Conservation (phyloP, 768 basidiomycete species). For the Polyporus arcularius region DNA sequence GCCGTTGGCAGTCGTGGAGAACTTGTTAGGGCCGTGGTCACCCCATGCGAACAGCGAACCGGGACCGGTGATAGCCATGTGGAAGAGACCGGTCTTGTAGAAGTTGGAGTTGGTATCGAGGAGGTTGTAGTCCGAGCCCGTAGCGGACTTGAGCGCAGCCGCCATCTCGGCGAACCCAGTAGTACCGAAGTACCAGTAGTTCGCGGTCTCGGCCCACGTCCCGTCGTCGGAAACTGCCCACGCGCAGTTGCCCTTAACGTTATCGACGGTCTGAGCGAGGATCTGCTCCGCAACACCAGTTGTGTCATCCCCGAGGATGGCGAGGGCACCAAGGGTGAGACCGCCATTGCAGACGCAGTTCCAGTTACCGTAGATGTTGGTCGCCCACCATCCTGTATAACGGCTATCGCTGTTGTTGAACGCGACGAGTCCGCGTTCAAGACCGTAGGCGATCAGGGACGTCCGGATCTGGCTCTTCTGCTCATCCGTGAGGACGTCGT, state of each 20-base stretch:
- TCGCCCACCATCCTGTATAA: conserved; percentile 77
- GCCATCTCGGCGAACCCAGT: conserved; percentile 90
- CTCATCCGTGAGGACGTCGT: conserved; percentile 75
- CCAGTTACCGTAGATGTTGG: conserved; percentile 85
- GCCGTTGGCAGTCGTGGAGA: conserved; percentile 86
- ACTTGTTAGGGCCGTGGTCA: conserved; percentile 94
- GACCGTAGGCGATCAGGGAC: conserved; percentile 78
- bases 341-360: conserved; percentile 97
- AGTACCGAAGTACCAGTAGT: conserved; percentile 96
- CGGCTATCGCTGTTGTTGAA: conserved; percentile 25
- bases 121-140: conserved; percentile 80
- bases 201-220: conserved; percentile 90
- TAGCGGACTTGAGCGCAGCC: conserved; percentile 79
- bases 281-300: conserved; percentile 70
- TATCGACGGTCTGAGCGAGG: conserved; percentile 67
- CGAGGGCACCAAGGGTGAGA: conserved; percentile 84
- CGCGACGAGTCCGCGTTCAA: conserved; percentile 54
- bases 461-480: conserved; percentile 70
- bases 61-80: conserved; percentile 85
- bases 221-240: conserved; percentile 67
- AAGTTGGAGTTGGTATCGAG: conserved; percentile 71
- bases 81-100: conserved; percentile 75
- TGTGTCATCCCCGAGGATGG: conserved; percentile 83
- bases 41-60: conserved; percentile 86
- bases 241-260: conserved; percentile 79